A percentile compares a stretch with the other conserved stretches of the same genome.
These are phyloP conservation scores for Penicillium sclerotigenum DNA, from an alignment of 2,329 filamentous ascomycete species.

Conservation along the genomic window DNA sequence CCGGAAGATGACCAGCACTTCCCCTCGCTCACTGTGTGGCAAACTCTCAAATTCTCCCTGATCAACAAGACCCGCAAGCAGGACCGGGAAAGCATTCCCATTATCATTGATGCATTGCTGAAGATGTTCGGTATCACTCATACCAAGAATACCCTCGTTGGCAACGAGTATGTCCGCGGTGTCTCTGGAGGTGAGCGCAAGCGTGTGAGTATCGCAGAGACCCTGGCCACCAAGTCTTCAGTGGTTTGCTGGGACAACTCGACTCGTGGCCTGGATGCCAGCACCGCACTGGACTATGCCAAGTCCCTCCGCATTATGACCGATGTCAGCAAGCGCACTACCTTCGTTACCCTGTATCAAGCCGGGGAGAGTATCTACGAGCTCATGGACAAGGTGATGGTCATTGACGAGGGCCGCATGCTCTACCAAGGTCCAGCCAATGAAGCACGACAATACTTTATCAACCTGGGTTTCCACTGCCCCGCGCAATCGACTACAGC, in stretches of 20 bases:
- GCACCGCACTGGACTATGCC: conserved; percentile 74
- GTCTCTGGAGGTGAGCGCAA: conserved; percentile 79
- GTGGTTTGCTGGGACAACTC: conserved; percentile 79
- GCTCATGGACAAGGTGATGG: conserved; percentile 75
- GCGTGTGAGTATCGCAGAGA: conserved; percentile 75
- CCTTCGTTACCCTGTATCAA: conserved; percentile 69
- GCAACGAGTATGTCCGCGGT: conserved; percentile 69
- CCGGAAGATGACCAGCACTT: conserved; percentile 75
- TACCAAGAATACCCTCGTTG: conserved; percentile 70
- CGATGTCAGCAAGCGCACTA: conserved; percentile 68
- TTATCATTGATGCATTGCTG: conserved; percentile 67
- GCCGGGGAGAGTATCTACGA: conserved; percentile 68
- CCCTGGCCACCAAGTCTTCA: conserved; percentile 67
- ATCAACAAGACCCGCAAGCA: conserved; percentile 71
- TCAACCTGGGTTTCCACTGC: conserved; percentile 61
- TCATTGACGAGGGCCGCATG: conserved; percentile 70
- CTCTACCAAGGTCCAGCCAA: conserved; percentile 63
- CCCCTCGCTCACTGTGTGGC: conserved; percentile 70
- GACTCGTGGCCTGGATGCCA: conserved; percentile 74
- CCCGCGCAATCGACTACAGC: conserved; percentile 64
- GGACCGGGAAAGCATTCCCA: conserved; percentile 60
- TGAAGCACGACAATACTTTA: conserved; percentile 64
- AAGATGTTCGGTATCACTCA: conserved; percentile 78
- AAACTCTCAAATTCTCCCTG: conserved; percentile 72
- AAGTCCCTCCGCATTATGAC: conserved; percentile 70